These are phyloP conservation scores for Lentinula sp. DNA, from an alignment of 768 basidiomycete species.

Conservation along the genomic window DNA sequence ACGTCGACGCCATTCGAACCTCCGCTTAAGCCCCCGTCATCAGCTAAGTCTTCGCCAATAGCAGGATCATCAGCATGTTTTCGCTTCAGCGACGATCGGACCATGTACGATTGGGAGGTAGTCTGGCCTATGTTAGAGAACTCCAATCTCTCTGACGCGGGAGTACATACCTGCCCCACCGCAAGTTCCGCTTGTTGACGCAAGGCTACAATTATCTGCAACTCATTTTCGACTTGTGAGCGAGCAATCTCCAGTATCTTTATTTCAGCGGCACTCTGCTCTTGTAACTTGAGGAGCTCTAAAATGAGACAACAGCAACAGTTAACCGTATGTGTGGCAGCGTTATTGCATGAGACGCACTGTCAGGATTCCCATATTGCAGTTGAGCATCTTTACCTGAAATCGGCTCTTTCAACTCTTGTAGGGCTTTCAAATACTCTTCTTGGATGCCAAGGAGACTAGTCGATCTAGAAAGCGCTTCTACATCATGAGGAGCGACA, in stretches of 20 bases:
- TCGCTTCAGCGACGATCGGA: slow-evolving; percentile 1
- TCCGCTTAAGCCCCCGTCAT: not conserved
- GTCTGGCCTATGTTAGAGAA: not conserved
- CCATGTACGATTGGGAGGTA: not conserved
- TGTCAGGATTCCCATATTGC: not conserved
- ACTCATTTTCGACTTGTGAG: not conserved
- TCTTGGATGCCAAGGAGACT: not conserved
- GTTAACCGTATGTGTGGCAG: not conserved
- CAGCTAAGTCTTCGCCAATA: not conserved
- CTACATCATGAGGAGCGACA: too few relatives aligned
- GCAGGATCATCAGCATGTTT: slow-evolving; percentile 3
- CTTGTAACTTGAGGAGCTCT: not conserved
- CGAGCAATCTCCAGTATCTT: not conserved
- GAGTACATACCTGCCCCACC: not conserved
- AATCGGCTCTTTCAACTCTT: not conserved
- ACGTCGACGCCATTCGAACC: not conserved
- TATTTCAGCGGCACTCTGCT: not conserved
- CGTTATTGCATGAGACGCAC: not conserved
- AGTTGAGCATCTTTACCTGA: not conserved
- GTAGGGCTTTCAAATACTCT: not conserved
- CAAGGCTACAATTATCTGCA: not conserved
- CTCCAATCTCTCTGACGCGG: not conserved
- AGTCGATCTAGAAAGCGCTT: too few relatives aligned
- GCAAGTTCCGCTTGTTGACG: not conserved
- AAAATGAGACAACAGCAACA: not conserved